Evolutionary conservation across 1,284 basidiomycete genomes (phyloP).

Genomic region (Thelephora terrestris): DNA sequence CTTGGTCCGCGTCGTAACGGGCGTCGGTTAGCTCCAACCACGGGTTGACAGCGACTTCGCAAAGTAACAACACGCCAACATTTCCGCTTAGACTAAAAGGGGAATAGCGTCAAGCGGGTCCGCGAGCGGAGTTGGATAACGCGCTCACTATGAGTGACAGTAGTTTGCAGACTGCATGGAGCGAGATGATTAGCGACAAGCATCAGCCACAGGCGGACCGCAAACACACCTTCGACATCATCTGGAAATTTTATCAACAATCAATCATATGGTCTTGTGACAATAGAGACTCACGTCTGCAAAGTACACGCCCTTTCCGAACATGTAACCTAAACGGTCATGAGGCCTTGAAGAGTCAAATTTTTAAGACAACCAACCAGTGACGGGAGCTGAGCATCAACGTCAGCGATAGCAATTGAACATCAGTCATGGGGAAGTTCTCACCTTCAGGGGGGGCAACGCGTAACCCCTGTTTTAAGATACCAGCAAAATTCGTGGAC

Average conservation of each 20-base stretch:
- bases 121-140: not conserved
- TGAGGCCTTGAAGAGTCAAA: not conserved
- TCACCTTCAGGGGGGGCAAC: constrained; percentile 60
- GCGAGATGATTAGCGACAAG: not conserved
- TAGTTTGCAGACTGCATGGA: constrained; percentile 47
- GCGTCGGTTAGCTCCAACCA: constrained; percentile 38
- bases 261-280: constrained; percentile 3
- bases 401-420: not conserved
- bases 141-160: constrained; percentile 40
- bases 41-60: constrained; percentile 49
- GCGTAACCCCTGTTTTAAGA: constrained; percentile 54
- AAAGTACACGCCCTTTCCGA: constrained; percentile 62
- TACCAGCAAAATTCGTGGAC: constrained; percentile 57
- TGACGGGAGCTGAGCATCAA: constrained; percentile 33
- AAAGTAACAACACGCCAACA: constrained; percentile 45
- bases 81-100: constrained; percentile 35
- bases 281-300: constrained; percentile 40
- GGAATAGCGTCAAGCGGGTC: not conserved
- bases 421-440: constrained; percentile 1
- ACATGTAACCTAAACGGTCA: constrained; percentile 40
- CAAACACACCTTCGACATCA: constrained; percentile 47
- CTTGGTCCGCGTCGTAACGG: constrained; percentile 40
- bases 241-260: constrained; percentile 24
- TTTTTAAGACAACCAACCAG: constrained; percentile 22
- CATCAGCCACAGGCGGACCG: not conserved